Evolutionary conservation across 179 eudicot genomes (phyloP), one percentile per base, ranked within the genome.

Genomic region (Silene coronaria): DNA sequence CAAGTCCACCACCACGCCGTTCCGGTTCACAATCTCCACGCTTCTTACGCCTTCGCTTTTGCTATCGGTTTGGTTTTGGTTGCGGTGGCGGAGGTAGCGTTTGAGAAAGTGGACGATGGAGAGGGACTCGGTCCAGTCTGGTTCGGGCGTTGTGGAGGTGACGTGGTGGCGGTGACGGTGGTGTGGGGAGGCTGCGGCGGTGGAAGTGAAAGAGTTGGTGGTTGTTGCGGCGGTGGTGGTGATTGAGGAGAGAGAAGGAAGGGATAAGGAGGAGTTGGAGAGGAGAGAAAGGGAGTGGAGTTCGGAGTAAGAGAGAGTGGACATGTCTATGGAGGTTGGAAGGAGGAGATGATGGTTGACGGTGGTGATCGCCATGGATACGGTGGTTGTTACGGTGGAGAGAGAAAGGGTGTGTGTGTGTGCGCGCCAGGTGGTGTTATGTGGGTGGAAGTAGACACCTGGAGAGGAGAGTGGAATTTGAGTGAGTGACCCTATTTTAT

Each of bases 1-100:
- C 58, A 91, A 38, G 80, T 91, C 87, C n/a, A 91, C 93, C 46
- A 79, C 83, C 53, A 75, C 83, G 2, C 93, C 96, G 26, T 83
- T 81, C 14, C 71, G 62, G 57, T 86, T 87, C 63, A 87, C 81
- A 59, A 75, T 81, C 74, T 82, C 85, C 64, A 79, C 32, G 11
- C 6, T 38, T 17, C 5, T 45, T 2, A 45, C 51, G 51, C 8
- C 30, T 67, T 22, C 70, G 16, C 8, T 34, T 53, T 16, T 32
- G 5, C 28, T 7, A 0, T 2, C 27, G 26, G 24, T 30, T 9
- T 17, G 65, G 57, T 36, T 27, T 13, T 48, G 8, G 16, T 38
- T 59, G 70, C 21, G n/a, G 17, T 38, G 45, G 7, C 59, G 42
- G 27, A 77, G 75, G 51, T 69, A 75, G 9, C 24, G n/a, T 16